A percentile compares a stretch with the other conserved stretches of the same genome.
Evolutionary conservation across 169 alveolate species (phyloP).

Genomic region (Cryptosporidium felis): DNA sequence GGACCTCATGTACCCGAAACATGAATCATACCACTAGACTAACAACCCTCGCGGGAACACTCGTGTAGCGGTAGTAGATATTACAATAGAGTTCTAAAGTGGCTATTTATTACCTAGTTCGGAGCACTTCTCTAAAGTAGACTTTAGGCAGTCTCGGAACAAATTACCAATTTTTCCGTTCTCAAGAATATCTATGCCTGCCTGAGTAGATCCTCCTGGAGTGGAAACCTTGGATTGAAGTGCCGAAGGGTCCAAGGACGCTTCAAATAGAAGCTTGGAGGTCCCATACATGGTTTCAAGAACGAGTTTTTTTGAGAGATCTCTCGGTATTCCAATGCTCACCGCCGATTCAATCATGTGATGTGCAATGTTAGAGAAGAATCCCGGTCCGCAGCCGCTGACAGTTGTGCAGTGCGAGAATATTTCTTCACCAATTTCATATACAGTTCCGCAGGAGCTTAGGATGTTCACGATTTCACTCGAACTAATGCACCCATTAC

Average conservation of each 20-base stretch:
- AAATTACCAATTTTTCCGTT: background rate
- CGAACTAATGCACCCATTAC: background rate
- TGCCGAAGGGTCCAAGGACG: background rate
- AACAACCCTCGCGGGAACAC: constrained; percentile 68
- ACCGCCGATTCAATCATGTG: constrained; percentile 11
- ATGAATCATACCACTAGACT: constrained; percentile 99
- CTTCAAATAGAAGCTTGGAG: constrained; percentile 28
- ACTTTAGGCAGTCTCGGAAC: constrained; percentile 15
- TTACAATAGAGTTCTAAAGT: background rate
- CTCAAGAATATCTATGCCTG: constrained; percentile 56
- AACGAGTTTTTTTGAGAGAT: constrained; percentile 16
- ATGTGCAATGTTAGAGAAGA: constrained; percentile 31
- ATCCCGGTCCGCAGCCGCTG: constrained; percentile 71
- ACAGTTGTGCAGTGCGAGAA: constrained; percentile 41
- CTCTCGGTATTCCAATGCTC: constrained; percentile 26
- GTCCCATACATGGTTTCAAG: constrained; percentile 59
- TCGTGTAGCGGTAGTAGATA: background rate
- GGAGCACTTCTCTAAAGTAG: constrained; percentile 2
- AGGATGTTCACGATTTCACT: constrained; percentile 26
- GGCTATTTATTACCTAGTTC: constrained; percentile 9
- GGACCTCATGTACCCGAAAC: constrained; percentile 99
- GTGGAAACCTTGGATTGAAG: constrained; percentile 59
- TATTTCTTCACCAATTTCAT: constrained; percentile 9
- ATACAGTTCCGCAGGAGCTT: constrained; percentile 48
- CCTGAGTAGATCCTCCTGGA: constrained; percentile 68